Evolutionary conservation across 192 early-diverging fungal species (phyloP).

Genomic region (Backusella luteola): DNA sequence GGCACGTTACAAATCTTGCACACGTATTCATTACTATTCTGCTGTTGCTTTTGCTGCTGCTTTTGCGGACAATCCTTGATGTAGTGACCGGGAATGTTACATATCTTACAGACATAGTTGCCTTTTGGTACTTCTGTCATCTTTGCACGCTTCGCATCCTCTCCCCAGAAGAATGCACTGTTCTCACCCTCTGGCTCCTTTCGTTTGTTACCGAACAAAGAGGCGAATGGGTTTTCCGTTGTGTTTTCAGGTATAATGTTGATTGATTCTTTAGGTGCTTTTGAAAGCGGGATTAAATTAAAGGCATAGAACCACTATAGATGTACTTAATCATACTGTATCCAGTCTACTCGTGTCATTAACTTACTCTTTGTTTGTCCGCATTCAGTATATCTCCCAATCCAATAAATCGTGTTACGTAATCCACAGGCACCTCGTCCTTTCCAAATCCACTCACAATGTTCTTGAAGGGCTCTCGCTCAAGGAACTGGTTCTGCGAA

Average conservation of each 20-base stretch:
- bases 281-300: conserved; percentile 70
- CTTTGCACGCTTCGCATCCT: conserved; percentile 26
- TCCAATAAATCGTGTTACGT: conserved; percentile 84
- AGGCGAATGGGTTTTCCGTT: conserved; percentile 52
- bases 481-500: conserved; percentile 67
- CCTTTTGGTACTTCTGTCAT: conserved; percentile 15
- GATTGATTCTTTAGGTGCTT: conserved; percentile 27
- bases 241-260: conserved; percentile 46
- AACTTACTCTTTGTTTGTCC: neutral
- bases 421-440: conserved; percentile 37
- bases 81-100: conserved; percentile 55
- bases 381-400: conserved; percentile 39
- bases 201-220: conserved; percentile 34
- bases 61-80: conserved; percentile 40
- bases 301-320: conserved; percentile 90
- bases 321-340: neutral
- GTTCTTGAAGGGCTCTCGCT: conserved; percentile 83
- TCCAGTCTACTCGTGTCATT: neutral
- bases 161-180: conserved; percentile 47
- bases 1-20: conserved; percentile 51
- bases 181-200: conserved; percentile 4
- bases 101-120: conserved; percentile 49
- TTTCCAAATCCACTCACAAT: conserved; percentile 32
- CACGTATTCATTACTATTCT: conserved; percentile 34
- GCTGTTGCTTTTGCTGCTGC: conserved; percentile 17